phyloP scores from a whole-genome alignment of 176 grass and related monocot species.

The Rhipidocladum racemiflorum region DNA sequence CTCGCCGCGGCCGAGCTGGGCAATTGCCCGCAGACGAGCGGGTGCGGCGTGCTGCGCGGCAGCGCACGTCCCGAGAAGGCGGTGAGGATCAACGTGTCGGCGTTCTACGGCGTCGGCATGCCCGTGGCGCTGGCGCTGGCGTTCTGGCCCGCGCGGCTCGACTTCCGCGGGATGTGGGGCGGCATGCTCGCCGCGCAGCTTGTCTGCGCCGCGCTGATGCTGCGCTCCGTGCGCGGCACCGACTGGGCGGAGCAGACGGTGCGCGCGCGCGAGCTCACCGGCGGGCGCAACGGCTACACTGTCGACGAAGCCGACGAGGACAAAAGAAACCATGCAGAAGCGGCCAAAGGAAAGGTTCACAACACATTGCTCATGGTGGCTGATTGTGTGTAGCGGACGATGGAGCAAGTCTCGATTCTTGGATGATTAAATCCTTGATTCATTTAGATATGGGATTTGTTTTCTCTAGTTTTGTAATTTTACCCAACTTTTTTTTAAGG shows the following conservation, averaged over 20 bases:
- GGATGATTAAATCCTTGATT: slow-evolving; percentile 52
- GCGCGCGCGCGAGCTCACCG: slow-evolving; percentile 69
- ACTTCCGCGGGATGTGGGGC: slow-evolving; percentile 77
- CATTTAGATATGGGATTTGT: slow-evolving; percentile 44
- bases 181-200: slow-evolving; percentile 87
- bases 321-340: slow-evolving; percentile 46
- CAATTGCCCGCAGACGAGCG: slow-evolving; percentile 84
- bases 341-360: slow-evolving; percentile 28
- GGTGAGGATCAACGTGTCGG: slow-evolving; percentile 68
- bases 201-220: slow-evolving; percentile 71
- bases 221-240: slow-evolving; percentile 51
- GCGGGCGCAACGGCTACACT: slow-evolving; percentile 8
- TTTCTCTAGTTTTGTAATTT: slow-evolving; percentile 15
- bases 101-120: slow-evolving; percentile 86
- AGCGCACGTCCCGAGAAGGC: slow-evolving; percentile 65
- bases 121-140: slow-evolving; percentile 63
- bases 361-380: slow-evolving; percentile 32
- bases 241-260: slow-evolving; percentile 68
- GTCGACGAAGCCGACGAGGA: slow-evolving; percentile 17
- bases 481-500: slow-evolving; percentile 26
- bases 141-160: slow-evolving; percentile 50
- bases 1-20: slow-evolving; percentile 69
- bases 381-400: slow-evolving; percentile 38
- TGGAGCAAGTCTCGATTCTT: slow-evolving; percentile 10
- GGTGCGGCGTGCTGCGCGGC: slow-evolving; percentile 79